phyloP scores from a whole-genome alignment of 305 asterid genomes.

The Fraxinus greggii region DNA sequence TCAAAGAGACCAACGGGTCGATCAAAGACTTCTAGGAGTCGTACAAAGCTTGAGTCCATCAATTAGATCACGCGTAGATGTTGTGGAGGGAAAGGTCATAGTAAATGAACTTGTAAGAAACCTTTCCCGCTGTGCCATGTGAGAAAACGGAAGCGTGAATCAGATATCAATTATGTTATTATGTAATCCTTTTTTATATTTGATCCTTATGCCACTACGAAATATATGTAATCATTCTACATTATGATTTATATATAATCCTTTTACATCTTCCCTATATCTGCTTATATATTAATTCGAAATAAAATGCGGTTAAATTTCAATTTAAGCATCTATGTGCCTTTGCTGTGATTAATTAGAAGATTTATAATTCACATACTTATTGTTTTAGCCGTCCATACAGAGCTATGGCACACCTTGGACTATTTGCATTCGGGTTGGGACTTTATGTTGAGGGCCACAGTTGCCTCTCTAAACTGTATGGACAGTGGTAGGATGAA shows the following conservation, averaged over 20 bases:
- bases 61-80: no score
- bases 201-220: background rate
- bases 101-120: no score
- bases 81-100: no score
- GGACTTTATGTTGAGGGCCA: no score
- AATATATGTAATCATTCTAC: background rate
- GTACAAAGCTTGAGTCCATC: no score
- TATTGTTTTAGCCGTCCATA: background rate
- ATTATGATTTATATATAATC: no score
- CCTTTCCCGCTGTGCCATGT: no score
- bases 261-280: background rate
- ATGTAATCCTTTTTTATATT: no score
- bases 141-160: no score
- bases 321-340: background rate
- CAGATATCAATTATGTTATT: no score
- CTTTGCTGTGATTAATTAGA: background rate
- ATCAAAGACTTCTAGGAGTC: no score
- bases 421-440: background rate
- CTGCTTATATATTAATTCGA: background rate
- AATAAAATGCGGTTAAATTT: background rate
- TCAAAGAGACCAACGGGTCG: no score
- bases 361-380: background rate
- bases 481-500: background rate
- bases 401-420: background rate
- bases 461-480: background rate